Percentiles rank a stretch among this genome's conserved stretches.
These are phyloP conservation scores for Euphorbia corollata DNA, from an alignment of 441 rosid species.

Conservation along the genomic window DNA sequence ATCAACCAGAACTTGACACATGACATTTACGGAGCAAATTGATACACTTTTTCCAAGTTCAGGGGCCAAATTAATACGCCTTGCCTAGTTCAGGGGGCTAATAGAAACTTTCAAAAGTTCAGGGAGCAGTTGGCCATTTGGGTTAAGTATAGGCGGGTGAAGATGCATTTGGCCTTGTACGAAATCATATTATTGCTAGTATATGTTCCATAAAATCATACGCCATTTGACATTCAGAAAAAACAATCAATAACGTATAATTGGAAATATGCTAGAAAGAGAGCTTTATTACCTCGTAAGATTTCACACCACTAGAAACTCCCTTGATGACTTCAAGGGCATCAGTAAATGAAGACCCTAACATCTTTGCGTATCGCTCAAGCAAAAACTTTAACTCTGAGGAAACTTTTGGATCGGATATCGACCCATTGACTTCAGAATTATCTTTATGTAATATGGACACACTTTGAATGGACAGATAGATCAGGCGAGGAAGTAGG, in stretches of 20 bases:
- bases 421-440: slow-evolving; percentile 53
- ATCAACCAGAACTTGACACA: too few relatives aligned
- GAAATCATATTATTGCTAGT: background rate
- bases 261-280: slow-evolving; percentile 8
- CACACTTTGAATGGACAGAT: slow-evolving; percentile 68
- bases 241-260: background rate
- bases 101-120: too few relatives aligned
- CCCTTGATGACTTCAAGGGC: slow-evolving; percentile 53
- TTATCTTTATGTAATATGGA: slow-evolving; percentile 46
- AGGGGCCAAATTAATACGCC: too few relatives aligned
- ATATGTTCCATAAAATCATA: too few relatives aligned
- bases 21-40: too few relatives aligned
- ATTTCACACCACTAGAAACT: slow-evolving; percentile 50
- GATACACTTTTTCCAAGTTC: too few relatives aligned
- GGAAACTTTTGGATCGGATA: slow-evolving; percentile 39
- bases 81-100: too few relatives aligned
- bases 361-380: slow-evolving; percentile 62
- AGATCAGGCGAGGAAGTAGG: slow-evolving; percentile 83
- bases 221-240: background rate
- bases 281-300: slow-evolving; percentile 42
- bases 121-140: too few relatives aligned
- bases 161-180: too few relatives aligned
- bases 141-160: too few relatives aligned
- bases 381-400: slow-evolving; percentile 64
- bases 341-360: slow-evolving; percentile 64